A percentile compares a stretch with the other conserved stretches of the same genome.
Conservation (phyloP, 1,139 yeast species). For the Hemisphaericaspora subhashii region DNA sequence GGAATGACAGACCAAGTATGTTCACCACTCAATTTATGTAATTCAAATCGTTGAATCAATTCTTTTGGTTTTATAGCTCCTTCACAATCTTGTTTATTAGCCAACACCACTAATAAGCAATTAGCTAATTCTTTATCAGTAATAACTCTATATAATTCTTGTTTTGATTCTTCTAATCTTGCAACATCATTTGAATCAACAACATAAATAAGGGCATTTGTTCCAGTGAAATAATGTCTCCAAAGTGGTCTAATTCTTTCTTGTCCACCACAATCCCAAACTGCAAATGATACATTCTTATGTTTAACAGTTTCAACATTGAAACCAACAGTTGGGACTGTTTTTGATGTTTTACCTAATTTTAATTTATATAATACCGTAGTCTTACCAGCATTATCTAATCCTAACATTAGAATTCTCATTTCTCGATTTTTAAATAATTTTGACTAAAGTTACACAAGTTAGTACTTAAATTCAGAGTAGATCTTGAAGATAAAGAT, state of each 20-base stretch:
- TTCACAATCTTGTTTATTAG: constrained; percentile 85
- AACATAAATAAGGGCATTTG: constrained; percentile 90
- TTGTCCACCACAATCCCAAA: constrained; percentile 98
- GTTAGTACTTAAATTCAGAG: too few species aligned
- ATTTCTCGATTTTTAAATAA: constrained; percentile 64
- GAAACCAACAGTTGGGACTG: constrained; percentile 94
- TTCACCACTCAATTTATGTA: constrained; percentile 52
- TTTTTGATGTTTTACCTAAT: constrained; percentile 71
- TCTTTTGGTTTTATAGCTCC: constrained; percentile 65
- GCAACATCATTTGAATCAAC: constrained; percentile 77
- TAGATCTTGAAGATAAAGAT: too few species aligned
- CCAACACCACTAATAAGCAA: constrained; percentile 78
- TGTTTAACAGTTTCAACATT: constrained; percentile 91
- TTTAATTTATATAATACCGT: constrained; percentile 73
- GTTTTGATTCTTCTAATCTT: constrained; percentile 76
- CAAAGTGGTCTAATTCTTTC: constrained; percentile 87
- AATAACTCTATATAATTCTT: constrained; percentile 74
- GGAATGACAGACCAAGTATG: constrained; percentile 79
- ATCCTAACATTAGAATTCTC: constrained; percentile 85
- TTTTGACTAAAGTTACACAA: too few species aligned
- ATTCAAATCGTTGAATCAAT: constrained; percentile 57
- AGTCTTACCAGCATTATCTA: constrained; percentile 92
- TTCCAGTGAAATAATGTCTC: constrained; percentile 94
- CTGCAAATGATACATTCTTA: constrained; percentile 84
- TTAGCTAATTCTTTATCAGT: constrained; percentile 78